Evolutionary conservation across 345 rosid genomes (phyloP).

Genomic region (Pseudoturritis turrita): DNA sequence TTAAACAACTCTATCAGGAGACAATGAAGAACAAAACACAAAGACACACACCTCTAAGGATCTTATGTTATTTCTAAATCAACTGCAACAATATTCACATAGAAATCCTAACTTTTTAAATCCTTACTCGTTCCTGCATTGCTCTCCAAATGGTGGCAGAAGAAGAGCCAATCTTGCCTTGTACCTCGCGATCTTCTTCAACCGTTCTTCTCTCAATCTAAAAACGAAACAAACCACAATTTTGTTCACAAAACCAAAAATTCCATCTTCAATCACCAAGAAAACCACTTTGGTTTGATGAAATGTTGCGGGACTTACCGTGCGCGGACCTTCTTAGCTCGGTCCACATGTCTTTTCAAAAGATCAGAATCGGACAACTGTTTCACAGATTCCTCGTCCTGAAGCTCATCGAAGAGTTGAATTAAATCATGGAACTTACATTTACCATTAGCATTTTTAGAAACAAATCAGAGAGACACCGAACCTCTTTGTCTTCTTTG

Average conservation of each 20-base stretch:
- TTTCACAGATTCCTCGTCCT: slow-evolving; percentile 61
- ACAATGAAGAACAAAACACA: neutral
- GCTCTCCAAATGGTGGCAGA: slow-evolving; percentile 77
- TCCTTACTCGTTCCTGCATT: slow-evolving; percentile 43
- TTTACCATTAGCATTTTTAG: neutral
- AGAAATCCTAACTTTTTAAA: neutral
- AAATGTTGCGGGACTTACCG: slow-evolving; percentile 40
- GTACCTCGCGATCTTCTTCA: slow-evolving; percentile 76
- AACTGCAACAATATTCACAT: slow-evolving; percentile 23
- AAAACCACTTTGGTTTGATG: neutral
- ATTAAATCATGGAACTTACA: neutral
- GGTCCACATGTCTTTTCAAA: slow-evolving; percentile 61
- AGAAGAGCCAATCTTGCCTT: slow-evolving; percentile 79
- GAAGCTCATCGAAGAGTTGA: slow-evolving; percentile 9
- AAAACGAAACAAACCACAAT: slow-evolving; percentile 5
- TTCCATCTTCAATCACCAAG: neutral
- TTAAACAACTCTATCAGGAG: neutral
- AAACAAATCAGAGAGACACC: slow-evolving; percentile 2
- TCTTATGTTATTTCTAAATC: neutral
- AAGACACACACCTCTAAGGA: neutral
- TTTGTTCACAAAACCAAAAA: neutral
- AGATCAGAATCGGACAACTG: slow-evolving; percentile 57
- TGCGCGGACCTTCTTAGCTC: slow-evolving; percentile 73
- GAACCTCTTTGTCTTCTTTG: slow-evolving; percentile 54
- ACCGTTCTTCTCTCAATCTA: slow-evolving; percentile 68